Percentiles rank a stretch among this genome's conserved stretches.
These are phyloP conservation scores for Wickerhamiella vanderwaltii DNA, from an alignment of 805 yeast genomes.

Conservation along the genomic window DNA sequence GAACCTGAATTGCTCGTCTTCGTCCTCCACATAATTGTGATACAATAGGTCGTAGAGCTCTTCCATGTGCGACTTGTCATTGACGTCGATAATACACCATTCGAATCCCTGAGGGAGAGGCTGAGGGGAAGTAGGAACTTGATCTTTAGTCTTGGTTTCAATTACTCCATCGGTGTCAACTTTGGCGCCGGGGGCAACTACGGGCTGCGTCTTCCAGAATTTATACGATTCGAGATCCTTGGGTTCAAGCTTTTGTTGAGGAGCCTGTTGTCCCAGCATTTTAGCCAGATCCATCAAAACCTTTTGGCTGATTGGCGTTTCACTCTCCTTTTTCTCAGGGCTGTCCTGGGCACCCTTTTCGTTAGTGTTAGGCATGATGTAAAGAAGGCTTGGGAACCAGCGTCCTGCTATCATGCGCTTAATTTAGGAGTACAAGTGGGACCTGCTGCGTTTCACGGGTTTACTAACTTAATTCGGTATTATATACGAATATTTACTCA, in stretches of 20 bases:
- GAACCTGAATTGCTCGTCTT: conserved; percentile 83
- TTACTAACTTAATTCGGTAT: no score
- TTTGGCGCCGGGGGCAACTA: conserved; percentile 33
- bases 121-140: conserved; percentile 58
- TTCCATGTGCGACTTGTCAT: conserved; percentile 42
- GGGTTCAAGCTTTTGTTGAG: conserved; percentile 15
- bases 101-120: conserved; percentile 70
- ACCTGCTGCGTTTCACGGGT: no score
- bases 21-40: conserved; percentile 90
- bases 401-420: no score
- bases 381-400: neutral
- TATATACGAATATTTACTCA: no score
- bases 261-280: conserved; percentile 17
- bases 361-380: neutral
- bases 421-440: no score
- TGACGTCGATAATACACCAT: conserved; percentile 72
- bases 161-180: conserved; percentile 87
- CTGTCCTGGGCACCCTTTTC: neutral
- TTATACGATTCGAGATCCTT: conserved; percentile 72
- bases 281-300: conserved; percentile 14
- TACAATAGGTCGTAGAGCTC: conserved; percentile 72
- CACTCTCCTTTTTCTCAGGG: neutral
- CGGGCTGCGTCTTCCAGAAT: conserved; percentile 98
- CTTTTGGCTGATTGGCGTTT: conserved; percentile 6
- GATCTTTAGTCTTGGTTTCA: conserved; percentile 58